Evolutionary conservation across 1,284 basidiomycete genomes (phyloP), one percentile per base, ranked within the genome.

Genomic region (Anthracocystis setariae): DNA sequence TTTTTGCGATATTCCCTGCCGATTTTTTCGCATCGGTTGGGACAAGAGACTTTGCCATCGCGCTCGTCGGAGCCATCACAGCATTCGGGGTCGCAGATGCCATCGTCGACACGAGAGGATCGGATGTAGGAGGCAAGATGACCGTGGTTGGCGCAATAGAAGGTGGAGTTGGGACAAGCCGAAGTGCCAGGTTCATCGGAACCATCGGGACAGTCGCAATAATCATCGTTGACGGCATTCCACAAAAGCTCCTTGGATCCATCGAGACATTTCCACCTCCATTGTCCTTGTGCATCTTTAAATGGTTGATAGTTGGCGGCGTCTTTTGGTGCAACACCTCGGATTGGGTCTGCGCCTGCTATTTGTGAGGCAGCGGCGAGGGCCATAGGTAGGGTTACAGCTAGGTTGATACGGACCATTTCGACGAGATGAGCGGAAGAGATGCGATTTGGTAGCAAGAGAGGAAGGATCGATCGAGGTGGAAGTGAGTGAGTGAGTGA

Each of bases 11-110:
- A 88, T 44, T 83, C 88, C 61, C 88, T 88, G 1, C 93, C 92
- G 37, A 92, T 86, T 77, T 91, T 88, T 46, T 87, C 87, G 81
- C 95, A 99, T 5, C 85, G 85, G 82, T 98, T 89, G 20, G 88
- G 86, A 81, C 95, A 99, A 12, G 90, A 85, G 5, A 74, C 52
- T 48, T 83, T 82, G 45, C 77, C 76, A 33, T 79, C 77, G 5
- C 84, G 85, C 84, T 99, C 95, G 82, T 99, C 95, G 0, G 92
- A 92, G n/a, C 96, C 96, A 80, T 99, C 95, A 82, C 95, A 98
- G 82, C 96, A 99, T 80, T 94, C 90, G 2, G 88, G 87, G 79
- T 98, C 93, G 94, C 95, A 98, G 35, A 98, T 86, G 2, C 95
- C 95, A 81, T 99, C 95, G 61, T 90, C 90, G n/a, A 99, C 94